Evolutionary conservation across 2,329 filamentous ascomycete genomes (phyloP), one percentile per base, ranked within the genome.

Genomic region (Neurospora sp.): DNA sequence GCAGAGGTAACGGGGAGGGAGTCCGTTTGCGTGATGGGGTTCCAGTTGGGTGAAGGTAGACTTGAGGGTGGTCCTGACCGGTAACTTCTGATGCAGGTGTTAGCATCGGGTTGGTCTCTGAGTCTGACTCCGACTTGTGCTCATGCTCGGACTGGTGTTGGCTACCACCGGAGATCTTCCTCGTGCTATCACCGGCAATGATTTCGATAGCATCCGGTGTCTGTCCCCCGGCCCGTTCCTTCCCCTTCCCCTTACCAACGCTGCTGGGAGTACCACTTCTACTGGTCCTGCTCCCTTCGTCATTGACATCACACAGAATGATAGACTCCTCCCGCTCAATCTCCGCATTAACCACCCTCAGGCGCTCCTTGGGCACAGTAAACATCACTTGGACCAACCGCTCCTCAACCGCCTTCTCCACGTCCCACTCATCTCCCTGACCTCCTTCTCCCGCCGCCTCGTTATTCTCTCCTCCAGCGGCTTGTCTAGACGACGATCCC

Each of bases 271-370:
- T 57, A 33, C 52, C 52, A 3, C 52, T 57, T 57, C 52, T 28
- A 33, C 52, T 57, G 23, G 12, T 57, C 12, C 52, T 28, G 15
- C 52, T 57, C 1, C 52, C 23, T 12, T 17, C 52, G 1, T 57
- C 23, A 33, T 57, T 57, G 52, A 57, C 52, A 57, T 57, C 52
- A 33, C 52, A 57, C 23, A 57, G 12, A 17, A 57, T 33, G 23
- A 57, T 57, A 17, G 52, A 57, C 62, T 80, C 78, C 69, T 81
- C 82, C 70, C 78, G 78, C 72, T 83, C 82, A 40, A 83, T 77
- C 72, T 91, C 91, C 67, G 87, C 90, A 78, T 98, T 98, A 23
- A 97, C 95, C n/a, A 98, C 93, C 36, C 95, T 83, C 72, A 98
- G 81, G 74, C 89, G 88, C 79, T 95, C 91, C 78, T 91, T 93